Percentiles rank a stretch among this genome's conserved stretches.
Evolutionary conservation across 306 rosid species (phyloP).

Genomic region (Medicago truncatula): DNA sequence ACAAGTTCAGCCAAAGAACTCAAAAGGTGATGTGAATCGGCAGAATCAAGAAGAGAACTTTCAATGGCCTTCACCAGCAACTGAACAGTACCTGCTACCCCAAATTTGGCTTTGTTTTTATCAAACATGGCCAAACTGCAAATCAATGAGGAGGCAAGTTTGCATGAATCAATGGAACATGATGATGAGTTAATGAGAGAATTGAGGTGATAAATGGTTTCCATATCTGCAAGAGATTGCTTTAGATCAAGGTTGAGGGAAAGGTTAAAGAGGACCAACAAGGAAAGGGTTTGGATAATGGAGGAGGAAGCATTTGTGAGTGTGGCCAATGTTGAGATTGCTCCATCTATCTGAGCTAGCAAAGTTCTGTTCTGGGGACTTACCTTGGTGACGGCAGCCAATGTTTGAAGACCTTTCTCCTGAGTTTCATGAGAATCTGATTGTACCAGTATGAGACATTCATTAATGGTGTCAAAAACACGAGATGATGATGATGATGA

Average conservation of each 20-base stretch:
- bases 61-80: constrained; percentile 58
- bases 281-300: constrained; percentile 58
- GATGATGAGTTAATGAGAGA: constrained; percentile 48
- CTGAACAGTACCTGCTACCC: constrained; percentile 76
- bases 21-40: constrained; percentile 54
- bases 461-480: constrained; percentile 47
- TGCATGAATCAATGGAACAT: constrained; percentile 52
- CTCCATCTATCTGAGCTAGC: constrained; percentile 60
- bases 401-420: constrained; percentile 64
- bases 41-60: constrained; percentile 37
- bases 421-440: constrained; percentile 51
- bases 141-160: constrained; percentile 62
- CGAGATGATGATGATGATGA: constrained; percentile 27
- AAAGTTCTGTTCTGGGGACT: constrained; percentile 70
- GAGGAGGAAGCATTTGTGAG: constrained; percentile 64
- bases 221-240: constrained; percentile 64
- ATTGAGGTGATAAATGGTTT: constrained; percentile 66
- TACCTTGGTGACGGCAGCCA: constrained; percentile 70
- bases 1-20: constrained; percentile 79
- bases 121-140: constrained; percentile 85
- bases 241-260: constrained; percentile 76
- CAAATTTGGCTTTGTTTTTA: constrained; percentile 87
- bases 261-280: constrained; percentile 80
- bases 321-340: constrained; percentile 53
- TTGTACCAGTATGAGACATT: constrained; percentile 49